A percentile compares a stretch with the other conserved stretches of the same genome.
Conservation (phyloP, 106 monocot genomes). For the Iris macrosiphon region DNA sequence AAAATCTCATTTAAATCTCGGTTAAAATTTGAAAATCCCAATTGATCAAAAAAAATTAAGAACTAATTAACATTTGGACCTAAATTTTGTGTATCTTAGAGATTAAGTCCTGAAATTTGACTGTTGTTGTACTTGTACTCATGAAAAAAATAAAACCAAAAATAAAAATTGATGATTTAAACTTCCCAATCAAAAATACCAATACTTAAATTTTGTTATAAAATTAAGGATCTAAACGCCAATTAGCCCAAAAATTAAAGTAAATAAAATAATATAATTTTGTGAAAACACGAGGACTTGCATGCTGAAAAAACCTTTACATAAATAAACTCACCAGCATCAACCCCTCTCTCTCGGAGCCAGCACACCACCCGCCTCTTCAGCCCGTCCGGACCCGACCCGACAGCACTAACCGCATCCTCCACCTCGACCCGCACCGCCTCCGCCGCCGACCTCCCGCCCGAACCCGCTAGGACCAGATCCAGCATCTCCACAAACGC, state of each 20-base stretch:
- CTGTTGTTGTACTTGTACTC: too few species aligned
- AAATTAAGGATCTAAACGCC: too few species aligned
- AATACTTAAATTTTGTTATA: neutral
- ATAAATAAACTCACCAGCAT: constrained; percentile 41
- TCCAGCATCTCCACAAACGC: constrained; percentile 16
- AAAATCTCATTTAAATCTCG: too few species aligned
- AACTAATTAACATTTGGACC: too few species aligned
- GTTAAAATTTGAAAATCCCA: too few species aligned
- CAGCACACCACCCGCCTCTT: constrained; percentile 22
- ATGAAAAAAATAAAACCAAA: too few species aligned
- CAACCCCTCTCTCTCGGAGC: constrained; percentile 30
- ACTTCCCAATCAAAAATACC: neutral
- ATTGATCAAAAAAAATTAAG: too few species aligned
- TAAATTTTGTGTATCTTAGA: too few species aligned
- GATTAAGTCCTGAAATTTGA: too few species aligned
- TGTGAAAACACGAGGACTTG: too few species aligned
- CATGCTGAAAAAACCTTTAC: neutral
- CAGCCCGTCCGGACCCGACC: constrained; percentile 4
- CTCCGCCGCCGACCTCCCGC: constrained; percentile 13
- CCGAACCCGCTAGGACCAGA: constrained; percentile 8
- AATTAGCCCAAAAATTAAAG: neutral
- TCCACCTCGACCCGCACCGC: constrained; percentile 45
- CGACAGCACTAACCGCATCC: neutral
- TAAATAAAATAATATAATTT: neutral
- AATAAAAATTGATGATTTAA: too few species aligned